Conservation (phyloP, 73 alveolate species). For the Paramecium biaurelia region DNA sequence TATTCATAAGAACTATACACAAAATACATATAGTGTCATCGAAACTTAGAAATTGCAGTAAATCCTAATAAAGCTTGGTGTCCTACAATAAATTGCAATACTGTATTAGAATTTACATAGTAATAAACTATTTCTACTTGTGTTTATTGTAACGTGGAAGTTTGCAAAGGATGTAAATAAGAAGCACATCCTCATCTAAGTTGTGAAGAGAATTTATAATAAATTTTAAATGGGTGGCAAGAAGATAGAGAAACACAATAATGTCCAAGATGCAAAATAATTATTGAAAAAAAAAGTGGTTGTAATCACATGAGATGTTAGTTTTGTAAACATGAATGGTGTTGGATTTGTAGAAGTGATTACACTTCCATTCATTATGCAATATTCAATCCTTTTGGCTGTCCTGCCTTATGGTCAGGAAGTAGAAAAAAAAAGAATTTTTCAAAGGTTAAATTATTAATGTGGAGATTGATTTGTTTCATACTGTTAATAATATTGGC, state of each 20-base stretch:
- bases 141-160: background rate
- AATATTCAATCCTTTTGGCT: conserved; percentile 26
- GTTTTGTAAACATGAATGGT: conserved; percentile 9
- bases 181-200: background rate
- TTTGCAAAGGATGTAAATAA: background rate
- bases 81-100: background rate
- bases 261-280: conserved; percentile 5
- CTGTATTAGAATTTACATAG: background rate
- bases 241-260: background rate
- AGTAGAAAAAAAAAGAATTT: background rate
- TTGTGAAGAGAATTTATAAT: background rate
- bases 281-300: background rate
- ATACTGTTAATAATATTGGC: background rate
- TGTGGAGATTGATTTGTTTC: background rate
- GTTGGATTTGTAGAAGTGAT: conserved; percentile 43
- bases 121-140: background rate
- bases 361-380: background rate
- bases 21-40: background rate
- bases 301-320: conserved; percentile 46
- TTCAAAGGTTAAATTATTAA: background rate
- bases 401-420: conserved; percentile 1
- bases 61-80: background rate
- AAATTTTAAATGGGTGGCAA: background rate
- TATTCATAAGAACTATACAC: background rate
- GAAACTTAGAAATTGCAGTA: background rate